Conservation (phyloP, 2,329 filamentous ascomycete species). For the Coleophoma eucalyptorum region DNA sequence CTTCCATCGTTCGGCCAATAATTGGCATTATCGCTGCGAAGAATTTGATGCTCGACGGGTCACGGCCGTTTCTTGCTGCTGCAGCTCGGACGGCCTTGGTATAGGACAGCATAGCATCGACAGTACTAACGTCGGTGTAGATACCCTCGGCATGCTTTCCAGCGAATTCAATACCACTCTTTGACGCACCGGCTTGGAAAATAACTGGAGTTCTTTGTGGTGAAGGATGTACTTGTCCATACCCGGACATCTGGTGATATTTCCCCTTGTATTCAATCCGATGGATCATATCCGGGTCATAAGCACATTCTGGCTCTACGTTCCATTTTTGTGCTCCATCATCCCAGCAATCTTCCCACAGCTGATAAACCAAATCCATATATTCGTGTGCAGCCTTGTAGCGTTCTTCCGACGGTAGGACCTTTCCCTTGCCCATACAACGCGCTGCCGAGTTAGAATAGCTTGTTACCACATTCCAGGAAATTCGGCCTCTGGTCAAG, state of each 20-base stretch:
- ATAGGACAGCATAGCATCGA: not conserved
- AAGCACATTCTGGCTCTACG: constrained; percentile 46
- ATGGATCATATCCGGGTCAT: constrained; percentile 52
- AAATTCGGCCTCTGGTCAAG: constrained; percentile 51
- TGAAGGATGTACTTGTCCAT: constrained; percentile 58
- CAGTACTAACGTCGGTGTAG: not conserved
- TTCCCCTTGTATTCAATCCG: constrained; percentile 50
- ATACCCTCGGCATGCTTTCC: constrained; percentile 35
- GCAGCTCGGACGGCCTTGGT: not conserved
- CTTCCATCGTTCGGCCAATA: constrained; percentile 4
- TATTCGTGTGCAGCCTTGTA: constrained; percentile 46
- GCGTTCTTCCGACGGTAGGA: constrained; percentile 57
- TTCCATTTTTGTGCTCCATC: constrained; percentile 53
- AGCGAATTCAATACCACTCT: constrained; percentile 61
- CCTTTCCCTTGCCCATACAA: constrained; percentile 47
- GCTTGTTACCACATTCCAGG: constrained; percentile 54
- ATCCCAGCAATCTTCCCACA: constrained; percentile 64
- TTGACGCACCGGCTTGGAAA: constrained; percentile 65
- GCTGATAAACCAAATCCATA: constrained; percentile 42
- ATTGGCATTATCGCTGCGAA: constrained; percentile 1
- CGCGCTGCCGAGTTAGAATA: constrained; percentile 63
- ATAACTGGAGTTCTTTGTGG: constrained; percentile 66
- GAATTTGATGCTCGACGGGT: constrained; percentile 53
- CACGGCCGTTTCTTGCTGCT: constrained; percentile 36
- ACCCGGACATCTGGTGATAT: constrained; percentile 50